phyloP scores from a whole-genome alignment of 2,329 filamentous ascomycete genomes.

The Lasiodiplodia citricola region DNA sequence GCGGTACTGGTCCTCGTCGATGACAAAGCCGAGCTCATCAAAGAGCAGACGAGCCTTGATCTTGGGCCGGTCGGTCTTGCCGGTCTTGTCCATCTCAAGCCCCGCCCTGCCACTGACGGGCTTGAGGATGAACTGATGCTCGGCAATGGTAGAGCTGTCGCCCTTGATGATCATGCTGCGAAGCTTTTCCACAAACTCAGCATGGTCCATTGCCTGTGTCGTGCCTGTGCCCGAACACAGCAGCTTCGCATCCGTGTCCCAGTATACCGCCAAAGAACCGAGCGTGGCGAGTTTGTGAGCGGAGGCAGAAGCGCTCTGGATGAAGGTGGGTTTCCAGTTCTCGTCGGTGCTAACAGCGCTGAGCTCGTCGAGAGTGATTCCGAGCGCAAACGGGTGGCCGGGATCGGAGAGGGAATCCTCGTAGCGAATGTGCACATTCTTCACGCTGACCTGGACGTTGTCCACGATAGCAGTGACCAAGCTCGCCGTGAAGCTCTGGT shows the following conservation, averaged over 20 bases:
- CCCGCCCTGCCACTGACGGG: constrained; percentile 95
- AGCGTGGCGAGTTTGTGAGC: constrained; percentile 95
- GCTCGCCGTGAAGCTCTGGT: constrained; percentile 96
- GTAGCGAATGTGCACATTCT: constrained; percentile 98
- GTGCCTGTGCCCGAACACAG: constrained; percentile 82
- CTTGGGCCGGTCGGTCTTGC: constrained; percentile 76
- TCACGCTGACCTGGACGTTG: constrained; percentile 96
- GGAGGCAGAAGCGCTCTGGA: constrained; percentile 79
- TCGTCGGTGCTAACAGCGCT: constrained; percentile 96
- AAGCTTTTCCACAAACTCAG: constrained; percentile 78
- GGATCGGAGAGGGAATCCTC: constrained; percentile 96
- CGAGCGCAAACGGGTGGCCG: constrained; percentile 91
- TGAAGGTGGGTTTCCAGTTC: constrained; percentile 94
- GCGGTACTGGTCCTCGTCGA: constrained; percentile 96
- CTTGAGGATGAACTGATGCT: constrained; percentile 93
- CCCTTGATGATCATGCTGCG: constrained; percentile 78
- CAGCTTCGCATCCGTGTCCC: constrained; percentile 92
- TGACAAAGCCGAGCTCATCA: constrained; percentile 95
- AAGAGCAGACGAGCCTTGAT: constrained; percentile 92
- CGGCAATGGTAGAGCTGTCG: constrained; percentile 60
- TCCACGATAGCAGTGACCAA: constrained; percentile 96
- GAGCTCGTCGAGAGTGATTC: constrained; percentile 92
- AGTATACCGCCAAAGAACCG: constrained; percentile 90
- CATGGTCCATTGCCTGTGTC: constrained; percentile 67
- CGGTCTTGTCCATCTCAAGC: constrained; percentile 92